Base-by-base conservation (phyloP, 768 basidiomycete genomes). In the Naganishia randhawae region DNA sequence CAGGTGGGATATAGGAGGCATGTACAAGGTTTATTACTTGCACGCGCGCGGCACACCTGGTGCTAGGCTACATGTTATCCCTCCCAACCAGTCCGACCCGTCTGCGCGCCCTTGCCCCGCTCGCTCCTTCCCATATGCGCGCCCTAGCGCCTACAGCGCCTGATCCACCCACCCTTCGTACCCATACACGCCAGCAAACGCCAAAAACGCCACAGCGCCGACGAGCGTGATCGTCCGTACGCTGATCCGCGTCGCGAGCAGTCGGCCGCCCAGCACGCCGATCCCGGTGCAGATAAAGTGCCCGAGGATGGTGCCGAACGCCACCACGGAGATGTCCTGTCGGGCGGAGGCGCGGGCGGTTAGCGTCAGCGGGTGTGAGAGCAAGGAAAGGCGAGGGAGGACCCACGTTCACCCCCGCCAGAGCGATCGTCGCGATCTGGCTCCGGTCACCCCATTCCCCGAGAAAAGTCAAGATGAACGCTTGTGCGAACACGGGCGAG, bases 391-490 rank as follows among this genome's bases (percentile, higher is more conserved):
- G 32, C 31, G 19, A 5, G 13, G 29, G 7, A 13, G 17, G 42
- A 83, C 86, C 62, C 76, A 97, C 95, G 82, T 99, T 92, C 25
- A 94, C 91, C 27, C 94, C 94, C 1, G 90, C 95, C 63, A 98
- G 83, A 6, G 92, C 94, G 71, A 98, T 95, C 1, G 96, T 98
- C 1, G 96, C 89, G 73, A 98, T 92, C 82, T 99, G 95, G 75
- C 92, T 95, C 63, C 95, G 82, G 81, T 98, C 96, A 0, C 96
- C 95, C 96, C 96, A 98, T 81, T 99, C 96, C 11, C 94, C 96
- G n/a, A 99, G 83, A 81, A 97, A 97, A 0, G 95, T 98, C 69
- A 99, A 83, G 35, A 95, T 82, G 75, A 99, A 97, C 0, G 92
- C 87, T 80, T 99, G 93, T 2, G 93, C 92, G 75, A 97, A 95